These are phyloP conservation scores for Globisporangium camurandrum DNA, from an alignment of 352 stramenopile genomes.

Conservation along the genomic window DNA sequence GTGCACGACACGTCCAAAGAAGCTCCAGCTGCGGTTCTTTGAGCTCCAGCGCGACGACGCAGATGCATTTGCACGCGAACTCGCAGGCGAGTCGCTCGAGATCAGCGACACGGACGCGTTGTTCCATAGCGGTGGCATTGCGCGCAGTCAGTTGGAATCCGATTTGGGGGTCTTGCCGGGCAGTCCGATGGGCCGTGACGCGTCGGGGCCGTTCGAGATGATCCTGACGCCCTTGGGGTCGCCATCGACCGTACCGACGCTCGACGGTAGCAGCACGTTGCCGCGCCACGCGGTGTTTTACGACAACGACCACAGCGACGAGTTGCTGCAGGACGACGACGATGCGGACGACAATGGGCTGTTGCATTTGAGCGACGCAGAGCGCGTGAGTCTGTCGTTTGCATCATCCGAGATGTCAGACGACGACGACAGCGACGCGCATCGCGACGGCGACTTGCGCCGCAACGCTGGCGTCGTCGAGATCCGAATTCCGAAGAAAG, in stretches of 20 bases:
- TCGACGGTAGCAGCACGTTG: constrained; percentile 21
- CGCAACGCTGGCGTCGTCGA: constrained; percentile 51
- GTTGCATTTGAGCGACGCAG: constrained; percentile 50
- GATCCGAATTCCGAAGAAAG: constrained; percentile 81
- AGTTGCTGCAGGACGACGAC: constrained; percentile 27
- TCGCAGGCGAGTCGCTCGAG: constrained; percentile 30
- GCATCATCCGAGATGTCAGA: constrained; percentile 55
- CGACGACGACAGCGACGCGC: constrained; percentile 15
- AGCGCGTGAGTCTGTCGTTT: constrained; percentile 63
- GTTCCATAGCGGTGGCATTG: constrained; percentile 14
- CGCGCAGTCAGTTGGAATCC: constrained; percentile 16
- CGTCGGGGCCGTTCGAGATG: constrained; percentile 61
- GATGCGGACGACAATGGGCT: constrained; percentile 28
- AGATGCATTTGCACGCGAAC: constrained; percentile 14
- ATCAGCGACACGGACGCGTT: constrained; percentile 46
- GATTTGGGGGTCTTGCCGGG: constrained; percentile 25
- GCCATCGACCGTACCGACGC: constrained; percentile 12
- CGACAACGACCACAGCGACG: constrained; percentile 31
- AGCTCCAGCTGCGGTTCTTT: constrained; percentile 61
- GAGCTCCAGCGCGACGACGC: constrained; percentile 37
- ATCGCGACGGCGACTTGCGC: constrained; percentile 20
- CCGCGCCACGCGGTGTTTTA: constrained; percentile 37
- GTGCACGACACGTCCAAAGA: constrained; percentile 53
- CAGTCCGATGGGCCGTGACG: constrained; percentile 45
- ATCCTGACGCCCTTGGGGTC: constrained; percentile 49